Base-by-base conservation (phyloP, 305 asterid species). In the Solanum chacoense region DNA sequence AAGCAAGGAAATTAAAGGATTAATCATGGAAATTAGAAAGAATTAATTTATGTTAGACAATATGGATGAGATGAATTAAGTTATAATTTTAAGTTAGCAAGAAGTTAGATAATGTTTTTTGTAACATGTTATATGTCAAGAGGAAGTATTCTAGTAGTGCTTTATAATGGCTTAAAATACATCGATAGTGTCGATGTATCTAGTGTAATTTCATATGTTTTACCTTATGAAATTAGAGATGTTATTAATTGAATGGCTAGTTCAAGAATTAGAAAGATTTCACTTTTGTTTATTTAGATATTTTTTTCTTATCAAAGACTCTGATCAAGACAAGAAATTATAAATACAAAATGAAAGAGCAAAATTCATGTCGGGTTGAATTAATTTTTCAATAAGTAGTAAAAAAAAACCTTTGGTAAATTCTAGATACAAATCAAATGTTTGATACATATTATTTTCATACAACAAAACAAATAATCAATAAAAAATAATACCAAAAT, bases 301-400 rank as follows among this genome's bases (percentile, higher is more conserved):
- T 0, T 45, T 45, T 42, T 0, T 42, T 50, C 11, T 59, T 8
- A 59, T 20, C 11, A 0, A 59, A 59, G 6, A 59, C 1, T 20
- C 5, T 59, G 0, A 20, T 59, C 2, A 0, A 11, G 20, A 1
- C 0, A 26, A 69, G 73, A 2, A 0, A 63, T 63, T 63, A 63
- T n/a, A 10, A n/a, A n/a, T 3, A 63, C 12, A 63, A 63, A 63
- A 63, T 22, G 12, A 63, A 63, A 63, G 28, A 63, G 5, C 1
- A 22, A 22, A 3, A 63, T 22, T 65, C 73, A 65, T 65, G 12
- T 1, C 2, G 14, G 16, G 7, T n/a, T 65, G 73, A n/a, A n/a
- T 65, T 65, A 10, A 4, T 65, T 1, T 65, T 65, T 4, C 13
- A 65, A 9, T 65, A 65, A 65, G 1, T 4, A 2, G 72, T 9